Conservation (phyloP, 2,329 filamentous ascomycete genomes). For the Talaromyces sp. region DNA sequence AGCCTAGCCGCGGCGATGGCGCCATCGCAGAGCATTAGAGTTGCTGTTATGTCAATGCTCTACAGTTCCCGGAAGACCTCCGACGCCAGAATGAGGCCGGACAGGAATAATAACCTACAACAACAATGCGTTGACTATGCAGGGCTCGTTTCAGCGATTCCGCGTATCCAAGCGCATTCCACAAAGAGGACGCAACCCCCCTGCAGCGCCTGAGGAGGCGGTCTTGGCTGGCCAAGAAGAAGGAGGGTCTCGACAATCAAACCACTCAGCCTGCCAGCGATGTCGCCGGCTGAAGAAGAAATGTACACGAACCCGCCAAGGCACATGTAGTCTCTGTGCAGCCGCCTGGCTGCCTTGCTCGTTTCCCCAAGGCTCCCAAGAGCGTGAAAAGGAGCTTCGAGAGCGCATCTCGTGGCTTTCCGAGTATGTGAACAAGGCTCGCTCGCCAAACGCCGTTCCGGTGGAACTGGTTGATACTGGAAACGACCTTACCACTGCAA, state of each 20-base stretch:
- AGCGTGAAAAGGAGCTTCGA: conserved; percentile 28
- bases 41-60: background rate
- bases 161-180: conserved; percentile 3
- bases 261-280: conserved; percentile 34
- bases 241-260: conserved; percentile 1
- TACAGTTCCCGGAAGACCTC: background rate
- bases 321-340: conserved; percentile 34
- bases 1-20: background rate
- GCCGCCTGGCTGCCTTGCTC: conserved; percentile 37
- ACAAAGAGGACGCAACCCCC: background rate
- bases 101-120: background rate
- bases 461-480: conserved; percentile 32
- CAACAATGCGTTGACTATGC: conserved; percentile 4
- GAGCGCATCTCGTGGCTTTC: conserved; percentile 40
- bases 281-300: conserved; percentile 45
- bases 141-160: conserved; percentile 12
- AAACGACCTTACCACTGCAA: conserved; percentile 19
- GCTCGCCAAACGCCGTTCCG: conserved; percentile 19
- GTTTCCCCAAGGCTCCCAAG: conserved; percentile 29
- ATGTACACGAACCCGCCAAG: conserved; percentile 36
- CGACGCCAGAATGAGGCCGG: background rate
- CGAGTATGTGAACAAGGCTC: conserved; percentile 30
- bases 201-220: background rate
- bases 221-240: background rate
- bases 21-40: background rate